Base-by-base conservation (phyloP, 2,329 filamentous ascomycete species). In the Thielaviopsis musarum region DNA sequence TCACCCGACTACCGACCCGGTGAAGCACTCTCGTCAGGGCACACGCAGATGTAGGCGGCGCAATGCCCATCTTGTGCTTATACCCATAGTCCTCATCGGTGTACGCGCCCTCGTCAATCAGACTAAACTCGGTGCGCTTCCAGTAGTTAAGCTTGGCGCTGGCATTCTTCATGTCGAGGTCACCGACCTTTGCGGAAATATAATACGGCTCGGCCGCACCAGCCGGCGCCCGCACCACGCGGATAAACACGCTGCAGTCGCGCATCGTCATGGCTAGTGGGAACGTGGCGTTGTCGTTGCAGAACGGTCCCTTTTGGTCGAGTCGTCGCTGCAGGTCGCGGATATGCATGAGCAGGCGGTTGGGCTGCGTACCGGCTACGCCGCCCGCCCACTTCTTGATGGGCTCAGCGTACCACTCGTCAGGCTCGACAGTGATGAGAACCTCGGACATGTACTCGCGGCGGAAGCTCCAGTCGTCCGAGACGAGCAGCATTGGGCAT, bases 221-320 rank as follows among this genome's bases (percentile, higher is more conserved):
- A 2, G 70, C 70, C 59, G 48, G 34, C 13, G 51, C 51, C 5
- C 59, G 54, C 9, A 58, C 57, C 12, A 89, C 77, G 65, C 81
- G 80, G 49, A 88, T 73, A 66, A 85, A 90, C 65, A 87, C 79
- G 3, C 85, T 88, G 68, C 87, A 90, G 72, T 93, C 88, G 56
- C 88, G 75, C 64, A 93, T 69, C 3, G 88, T 91, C 87, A 91
- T 91, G 59, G 86, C 85, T 6, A 87, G 73, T 13, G 79, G 77
- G 62, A 87, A 82, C 28, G 77, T 72, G 12, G 71, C 67, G 41
- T 76, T 70, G 2, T 69, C 66, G 1, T 73, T 71, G 2, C 70
- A 64, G 2, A 80, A 69, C 21, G 78, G 74, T 0, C 74, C 72
- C 0, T 65, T 67, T 1, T 70, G 66, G 63, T 80, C 78, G 22